Percentiles rank a stretch among this genome's conserved stretches.
These are phyloP conservation scores for Secale cereale DNA, from an alignment of 176 grass and related monocot genomes.

Conservation along the genomic window DNA sequence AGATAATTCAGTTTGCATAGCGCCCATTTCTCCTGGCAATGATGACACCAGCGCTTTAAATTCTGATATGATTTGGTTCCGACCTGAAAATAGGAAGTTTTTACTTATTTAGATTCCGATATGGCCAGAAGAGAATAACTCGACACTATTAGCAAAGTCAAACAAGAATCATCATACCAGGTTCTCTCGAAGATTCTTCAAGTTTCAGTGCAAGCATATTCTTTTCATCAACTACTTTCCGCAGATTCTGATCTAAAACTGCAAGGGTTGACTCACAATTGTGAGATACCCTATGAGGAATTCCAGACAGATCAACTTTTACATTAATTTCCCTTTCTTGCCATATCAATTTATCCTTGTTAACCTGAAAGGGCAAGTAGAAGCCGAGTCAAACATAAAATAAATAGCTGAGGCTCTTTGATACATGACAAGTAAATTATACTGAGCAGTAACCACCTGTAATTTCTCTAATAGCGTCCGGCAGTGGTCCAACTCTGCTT, in stretches of 20 bases:
- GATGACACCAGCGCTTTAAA: slow-evolving; percentile 79
- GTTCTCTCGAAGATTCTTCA: slow-evolving; percentile 86
- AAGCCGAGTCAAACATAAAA: slow-evolving; percentile 27
- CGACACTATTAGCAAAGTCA: background rate
- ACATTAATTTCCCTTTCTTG: slow-evolving; percentile 68
- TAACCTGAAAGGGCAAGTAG: slow-evolving; percentile 52
- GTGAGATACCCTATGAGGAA: slow-evolving; percentile 51
- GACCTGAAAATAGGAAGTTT: slow-evolving; percentile 52
- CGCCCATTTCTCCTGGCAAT: slow-evolving; percentile 64
- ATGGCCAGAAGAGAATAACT: slow-evolving; percentile 7
- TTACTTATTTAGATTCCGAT: slow-evolving; percentile 4
- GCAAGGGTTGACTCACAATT: slow-evolving; percentile 58
- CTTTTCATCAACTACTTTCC: slow-evolving; percentile 72
- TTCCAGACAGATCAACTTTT: slow-evolving; percentile 72
- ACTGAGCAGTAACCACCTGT: slow-evolving; percentile 84
- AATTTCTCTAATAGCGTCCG: slow-evolving; percentile 75
- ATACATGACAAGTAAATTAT: slow-evolving; percentile 33
- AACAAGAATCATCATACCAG: slow-evolving; percentile 55
- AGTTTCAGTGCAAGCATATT: slow-evolving; percentile 65
- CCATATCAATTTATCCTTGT: slow-evolving; percentile 81
- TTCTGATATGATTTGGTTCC: slow-evolving; percentile 80
- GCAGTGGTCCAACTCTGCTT: slow-evolving; percentile 55
- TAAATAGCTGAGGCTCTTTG: background rate
- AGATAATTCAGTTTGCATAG: slow-evolving; percentile 72
- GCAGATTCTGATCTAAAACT: slow-evolving; percentile 65